Evolutionary conservation across 768 basidiomycete species (phyloP), one percentile per base, ranked within the genome.

Genomic region (Suillus occidentalis): DNA sequence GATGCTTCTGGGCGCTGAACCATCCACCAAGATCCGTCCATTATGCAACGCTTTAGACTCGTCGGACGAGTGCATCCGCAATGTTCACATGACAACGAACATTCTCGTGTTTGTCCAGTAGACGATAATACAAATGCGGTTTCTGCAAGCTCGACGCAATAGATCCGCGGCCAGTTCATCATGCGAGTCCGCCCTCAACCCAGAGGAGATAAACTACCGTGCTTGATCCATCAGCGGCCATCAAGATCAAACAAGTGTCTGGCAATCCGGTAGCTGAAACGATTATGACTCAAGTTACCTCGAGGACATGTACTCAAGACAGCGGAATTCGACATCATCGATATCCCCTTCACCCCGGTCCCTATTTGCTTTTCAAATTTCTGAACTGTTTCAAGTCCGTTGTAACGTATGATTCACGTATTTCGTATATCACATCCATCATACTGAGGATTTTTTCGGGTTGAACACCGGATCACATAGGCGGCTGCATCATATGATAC

Each of bases 281-380:
- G 2, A 31, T 8, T 28, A 4, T 28, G 25, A 12, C 22, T 50
- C 25, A 4, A 50, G 16, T 9, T 5, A 31, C 9, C 28, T 52
- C 28, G 16, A 53, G 52, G 28, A 1, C n/a, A 52, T 16, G 16
- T 31, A 52, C 8, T 31, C 52, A 31, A 53, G 52, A 10, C 31
- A 20, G 31, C 28, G 18, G 31, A 34, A 37, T 18, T 47, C n/a
- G 36, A 40, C 20, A 71, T 65, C 53, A 31, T 36, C 34, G 34
- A 31, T 31, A 64, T 60, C 37, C 67, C 68, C 59, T 75, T 64
- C 25, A 76, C 64, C 18, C 72, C 72, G 14, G 45, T 56, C 6
- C 68, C 61, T 6, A 68, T 65, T 63, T 60, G 74, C 62, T 82
- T 75, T 80, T 31, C 34, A 85, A 79, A 6, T 76, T 88, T 64